phyloP scores from a whole-genome alignment of 2,329 filamentous ascomycete genomes.

The Myriosclerotinia curreyana region DNA sequence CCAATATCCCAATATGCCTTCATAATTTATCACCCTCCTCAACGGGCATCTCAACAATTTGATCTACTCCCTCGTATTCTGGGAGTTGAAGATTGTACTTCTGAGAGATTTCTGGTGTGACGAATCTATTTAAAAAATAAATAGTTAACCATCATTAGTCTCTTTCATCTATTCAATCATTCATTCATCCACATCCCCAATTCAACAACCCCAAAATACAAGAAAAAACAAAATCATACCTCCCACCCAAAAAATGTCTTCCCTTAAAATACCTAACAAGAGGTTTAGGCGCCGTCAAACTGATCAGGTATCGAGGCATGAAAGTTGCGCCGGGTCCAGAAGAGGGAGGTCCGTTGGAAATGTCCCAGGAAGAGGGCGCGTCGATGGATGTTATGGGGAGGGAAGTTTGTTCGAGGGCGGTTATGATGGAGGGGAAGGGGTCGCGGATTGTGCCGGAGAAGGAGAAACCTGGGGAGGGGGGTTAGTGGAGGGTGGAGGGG shows the following conservation, averaged over 20 bases:
- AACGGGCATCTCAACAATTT: constrained; percentile 72
- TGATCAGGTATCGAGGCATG: constrained; percentile 76
- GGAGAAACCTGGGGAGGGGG: constrained; percentile 65
- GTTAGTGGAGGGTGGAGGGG: constrained; percentile 6
- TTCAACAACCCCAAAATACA: not conserved
- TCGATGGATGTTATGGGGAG: constrained; percentile 85
- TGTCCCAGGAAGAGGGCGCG: constrained; percentile 91
- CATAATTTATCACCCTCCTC: constrained; percentile 45
- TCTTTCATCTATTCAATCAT: no score
- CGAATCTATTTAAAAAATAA: constrained; percentile 60
- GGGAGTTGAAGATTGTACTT: constrained; percentile 87
- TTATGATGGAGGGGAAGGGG: constrained; percentile 81
- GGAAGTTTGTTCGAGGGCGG: constrained; percentile 67
- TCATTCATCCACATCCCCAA: no score
- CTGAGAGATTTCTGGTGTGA: constrained; percentile 71
- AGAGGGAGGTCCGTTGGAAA: constrained; percentile 77
- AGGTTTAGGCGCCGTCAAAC: constrained; percentile 90
- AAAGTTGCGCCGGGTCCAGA: constrained; percentile 77
- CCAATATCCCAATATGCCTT: not conserved
- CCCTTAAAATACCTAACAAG: constrained; percentile 80
- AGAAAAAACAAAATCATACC: constrained; percentile 49
- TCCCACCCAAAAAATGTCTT: constrained; percentile 86
- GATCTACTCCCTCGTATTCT: constrained; percentile 79
- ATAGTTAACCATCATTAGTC: constrained; percentile 14
- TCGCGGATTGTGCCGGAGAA: constrained; percentile 92